Conservation (phyloP, 352 stramenopile species). For the Pythium myriotylum region DNA sequence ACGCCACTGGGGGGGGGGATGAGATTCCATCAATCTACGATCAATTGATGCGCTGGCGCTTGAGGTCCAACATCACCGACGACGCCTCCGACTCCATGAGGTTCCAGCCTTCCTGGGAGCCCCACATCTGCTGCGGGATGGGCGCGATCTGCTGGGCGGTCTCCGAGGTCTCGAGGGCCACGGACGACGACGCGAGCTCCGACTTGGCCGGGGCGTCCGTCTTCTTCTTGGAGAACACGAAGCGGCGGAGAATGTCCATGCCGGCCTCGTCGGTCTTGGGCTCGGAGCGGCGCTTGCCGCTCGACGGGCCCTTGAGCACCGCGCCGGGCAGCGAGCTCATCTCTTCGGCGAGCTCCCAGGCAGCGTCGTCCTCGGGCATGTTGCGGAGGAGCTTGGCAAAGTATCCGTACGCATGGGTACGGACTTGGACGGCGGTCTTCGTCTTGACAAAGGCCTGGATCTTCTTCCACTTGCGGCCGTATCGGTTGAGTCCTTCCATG, state of each 20-base stretch:
- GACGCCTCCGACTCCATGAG: constrained; percentile 37
- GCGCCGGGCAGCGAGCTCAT: constrained; percentile 78
- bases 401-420: constrained; percentile 87
- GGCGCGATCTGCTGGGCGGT: constrained; percentile 6
- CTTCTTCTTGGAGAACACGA: constrained; percentile 81
- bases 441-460: constrained; percentile 87
- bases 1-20: too few species aligned
- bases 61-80: constrained; percentile 40
- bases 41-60: constrained; percentile 43
- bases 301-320: constrained; percentile 73
- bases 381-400: constrained; percentile 86
- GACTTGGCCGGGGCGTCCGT: constrained; percentile 17
- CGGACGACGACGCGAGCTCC: constrained; percentile 11
- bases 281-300: constrained; percentile 76
- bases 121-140: constrained; percentile 21
- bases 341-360: constrained; percentile 80
- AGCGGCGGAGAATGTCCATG: constrained; percentile 83
- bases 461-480: constrained; percentile 89
- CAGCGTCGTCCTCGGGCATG: constrained; percentile 82
- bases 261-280: constrained; percentile 84
- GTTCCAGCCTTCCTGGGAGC: constrained; percentile 31
- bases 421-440: constrained; percentile 84
- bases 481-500: constrained; percentile 86
- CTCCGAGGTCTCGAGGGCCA: constrained; percentile 12
- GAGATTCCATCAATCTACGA: constrained; percentile 21